These are phyloP conservation scores for Talaromyces wortmannii DNA, from an alignment of 495 filamentous ascomycete genomes.

Conservation along the genomic window DNA sequence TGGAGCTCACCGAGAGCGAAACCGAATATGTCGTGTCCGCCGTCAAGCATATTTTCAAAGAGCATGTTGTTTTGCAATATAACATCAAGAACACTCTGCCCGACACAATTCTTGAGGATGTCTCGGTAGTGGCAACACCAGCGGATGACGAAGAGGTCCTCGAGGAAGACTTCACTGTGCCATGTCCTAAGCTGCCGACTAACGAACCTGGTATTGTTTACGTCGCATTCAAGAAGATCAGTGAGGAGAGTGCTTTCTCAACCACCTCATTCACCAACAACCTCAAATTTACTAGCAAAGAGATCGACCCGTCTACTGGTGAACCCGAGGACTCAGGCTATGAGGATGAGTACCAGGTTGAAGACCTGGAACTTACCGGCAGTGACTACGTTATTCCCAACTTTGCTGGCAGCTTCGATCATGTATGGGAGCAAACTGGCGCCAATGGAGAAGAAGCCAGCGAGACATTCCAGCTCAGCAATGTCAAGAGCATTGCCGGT, in stretches of 20 bases:
- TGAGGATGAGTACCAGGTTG: constrained; percentile 95
- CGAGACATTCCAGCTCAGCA: constrained; percentile 85
- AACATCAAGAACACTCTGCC: constrained; percentile 96
- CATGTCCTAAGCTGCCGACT: constrained; percentile 68
- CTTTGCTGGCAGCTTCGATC: constrained; percentile 90
- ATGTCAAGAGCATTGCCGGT: constrained; percentile 90
- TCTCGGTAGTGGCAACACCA: constrained; percentile 80
- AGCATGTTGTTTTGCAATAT: constrained; percentile 93
- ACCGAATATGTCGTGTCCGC: constrained; percentile 94
- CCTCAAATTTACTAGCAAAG: constrained; percentile 94
- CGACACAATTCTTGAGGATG: constrained; percentile 83
- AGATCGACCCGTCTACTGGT: constrained; percentile 91
- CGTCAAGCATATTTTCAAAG: constrained; percentile 96
- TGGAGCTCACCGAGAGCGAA: constrained; percentile 93
- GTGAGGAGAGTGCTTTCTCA: constrained; percentile 61
- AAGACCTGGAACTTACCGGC: constrained; percentile 84
- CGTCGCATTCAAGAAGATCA: constrained; percentile 83
- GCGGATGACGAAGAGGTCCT: constrained; percentile 65
- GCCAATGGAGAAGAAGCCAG: constrained; percentile 82
- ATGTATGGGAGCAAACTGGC: constrained; percentile 93
- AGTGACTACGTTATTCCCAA: constrained; percentile 91
- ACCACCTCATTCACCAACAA: constrained; percentile 81
- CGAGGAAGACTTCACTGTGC: constrained; percentile 91
- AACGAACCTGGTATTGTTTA: constrained; percentile 89
- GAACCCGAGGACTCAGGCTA: constrained; percentile 91